Conservation (phyloP, 768 basidiomycete genomes). For the Leucocoprinus birnbaumii region DNA sequence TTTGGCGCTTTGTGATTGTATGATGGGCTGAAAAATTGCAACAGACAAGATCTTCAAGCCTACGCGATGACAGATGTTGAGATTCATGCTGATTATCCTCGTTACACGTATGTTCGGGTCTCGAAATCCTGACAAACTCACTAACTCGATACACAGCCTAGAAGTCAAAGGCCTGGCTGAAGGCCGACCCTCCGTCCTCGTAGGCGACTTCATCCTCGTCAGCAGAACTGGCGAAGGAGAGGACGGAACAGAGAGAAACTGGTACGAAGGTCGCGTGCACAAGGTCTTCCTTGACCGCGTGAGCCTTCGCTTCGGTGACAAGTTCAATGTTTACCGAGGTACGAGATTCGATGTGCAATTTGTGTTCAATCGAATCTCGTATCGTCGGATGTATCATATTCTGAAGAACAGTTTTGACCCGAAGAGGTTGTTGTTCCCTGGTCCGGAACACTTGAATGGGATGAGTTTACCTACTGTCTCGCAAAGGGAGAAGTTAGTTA, state of each 20-base stretch:
- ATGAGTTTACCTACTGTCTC: slow-evolving; percentile 16
- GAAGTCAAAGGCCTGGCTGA: slow-evolving; percentile 54
- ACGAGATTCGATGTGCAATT: slow-evolving; percentile 53
- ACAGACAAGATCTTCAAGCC: slow-evolving; percentile 34
- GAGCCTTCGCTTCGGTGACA: slow-evolving; percentile 41
- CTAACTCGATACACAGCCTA: slow-evolving; percentile 28
- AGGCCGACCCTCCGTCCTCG: slow-evolving; percentile 54
- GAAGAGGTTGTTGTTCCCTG: slow-evolving; percentile 47
- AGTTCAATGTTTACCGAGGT: slow-evolving; percentile 37
- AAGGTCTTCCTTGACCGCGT: slow-evolving; percentile 38
- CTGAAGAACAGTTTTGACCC: slow-evolving; percentile 35
- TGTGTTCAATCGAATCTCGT: slow-evolving; percentile 49
- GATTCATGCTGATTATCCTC: slow-evolving; percentile 30
- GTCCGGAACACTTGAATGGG: slow-evolving; percentile 20
- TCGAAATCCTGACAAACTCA: no score
- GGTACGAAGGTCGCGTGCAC: slow-evolving; percentile 49
- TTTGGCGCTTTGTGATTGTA: background rate
- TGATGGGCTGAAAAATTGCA: slow-evolving; percentile 2
- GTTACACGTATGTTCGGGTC: slow-evolving; percentile 38
- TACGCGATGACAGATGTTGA: slow-evolving; percentile 34
- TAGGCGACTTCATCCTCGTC: slow-evolving; percentile 44
- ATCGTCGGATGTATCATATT: slow-evolving; percentile 55
- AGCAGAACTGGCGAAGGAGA: slow-evolving; percentile 21
- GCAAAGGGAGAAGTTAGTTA: slow-evolving; percentile 20
- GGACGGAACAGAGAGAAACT: slow-evolving; percentile 22